phyloP scores from a whole-genome alignment of 108 stramenopile genomes.

The Nannochloropsis gaditana region DNA sequence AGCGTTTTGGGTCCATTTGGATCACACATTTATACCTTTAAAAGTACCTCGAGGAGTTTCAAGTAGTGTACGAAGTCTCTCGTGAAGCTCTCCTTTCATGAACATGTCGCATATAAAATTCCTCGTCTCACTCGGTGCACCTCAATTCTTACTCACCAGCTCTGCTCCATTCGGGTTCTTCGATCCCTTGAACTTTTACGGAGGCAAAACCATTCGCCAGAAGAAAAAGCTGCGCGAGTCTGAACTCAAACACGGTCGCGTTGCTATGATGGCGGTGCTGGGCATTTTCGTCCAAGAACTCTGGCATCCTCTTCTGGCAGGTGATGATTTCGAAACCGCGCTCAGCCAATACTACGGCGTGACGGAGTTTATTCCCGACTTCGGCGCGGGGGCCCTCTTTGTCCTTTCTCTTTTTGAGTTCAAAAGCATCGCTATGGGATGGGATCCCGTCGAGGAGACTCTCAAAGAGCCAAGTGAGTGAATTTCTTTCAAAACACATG shows the following conservation, averaged over 20 bases:
- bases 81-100: too few species aligned
- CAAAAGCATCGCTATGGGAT: slow-evolving; percentile 6
- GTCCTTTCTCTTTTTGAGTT: not conserved
- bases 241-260: slow-evolving; percentile 90
- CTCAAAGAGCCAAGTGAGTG: not conserved
- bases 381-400: not conserved
- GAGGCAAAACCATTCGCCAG: not conserved
- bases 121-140: too few species aligned
- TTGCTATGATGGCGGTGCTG: slow-evolving; percentile 87
- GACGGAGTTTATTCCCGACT: not conserved
- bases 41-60: too few species aligned
- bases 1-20: too few species aligned
- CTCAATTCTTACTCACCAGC: not conserved
- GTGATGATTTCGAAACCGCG: not conserved
- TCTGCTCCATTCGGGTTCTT: slow-evolving; percentile 12
- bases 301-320: slow-evolving; percentile 8
- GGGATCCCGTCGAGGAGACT: slow-evolving; percentile 9
- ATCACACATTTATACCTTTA: too few species aligned
- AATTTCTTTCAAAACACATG: too few species aligned
- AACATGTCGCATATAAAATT: too few species aligned
- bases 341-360: not conserved
- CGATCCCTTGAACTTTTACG: slow-evolving; percentile 16
- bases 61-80: too few species aligned
- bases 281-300: slow-evolving; percentile 78
- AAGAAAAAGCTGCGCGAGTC: slow-evolving; percentile 77